Percentiles rank a stretch among this genome's conserved stretches.
These are phyloP conservation scores for Alternaria burnsii DNA, from an alignment of 2,329 filamentous ascomycete genomes.

Conservation along the genomic window DNA sequence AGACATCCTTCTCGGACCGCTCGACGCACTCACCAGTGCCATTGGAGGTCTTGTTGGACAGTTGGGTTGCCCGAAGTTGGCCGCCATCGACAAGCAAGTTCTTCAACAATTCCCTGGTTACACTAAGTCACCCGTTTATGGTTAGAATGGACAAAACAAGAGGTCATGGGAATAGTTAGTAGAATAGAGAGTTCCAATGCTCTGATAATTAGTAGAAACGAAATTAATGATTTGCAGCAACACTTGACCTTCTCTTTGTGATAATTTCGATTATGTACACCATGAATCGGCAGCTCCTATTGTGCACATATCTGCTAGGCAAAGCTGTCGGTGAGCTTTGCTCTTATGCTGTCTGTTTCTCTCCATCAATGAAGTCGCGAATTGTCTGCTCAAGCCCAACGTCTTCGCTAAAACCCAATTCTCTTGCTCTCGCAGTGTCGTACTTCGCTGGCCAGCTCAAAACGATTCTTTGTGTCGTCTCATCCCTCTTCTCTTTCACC, in stretches of 20 bases:
- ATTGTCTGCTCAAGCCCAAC: conserved; percentile 58
- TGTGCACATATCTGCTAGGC: neutral
- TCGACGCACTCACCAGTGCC: conserved; percentile 23
- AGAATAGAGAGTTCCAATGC: neutral
- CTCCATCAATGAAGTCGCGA: conserved; percentile 52
- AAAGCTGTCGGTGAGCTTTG: neutral
- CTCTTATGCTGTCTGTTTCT: conserved; percentile 27
- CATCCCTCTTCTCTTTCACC: conserved; percentile 62
- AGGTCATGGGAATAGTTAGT: neutral
- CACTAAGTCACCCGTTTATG: conserved; percentile 26
- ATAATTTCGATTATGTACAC: neutral
- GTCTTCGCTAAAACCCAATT: conserved; percentile 62
- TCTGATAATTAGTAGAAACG: neutral
- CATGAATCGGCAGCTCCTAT: neutral
- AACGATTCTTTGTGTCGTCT: conserved; percentile 61
- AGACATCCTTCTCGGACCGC: conserved; percentile 26
- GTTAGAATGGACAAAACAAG: conserved; percentile 4
- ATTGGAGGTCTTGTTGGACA: conserved; percentile 24
- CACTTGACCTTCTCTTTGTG: neutral
- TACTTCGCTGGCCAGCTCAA: conserved; percentile 66
- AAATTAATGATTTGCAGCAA: neutral
- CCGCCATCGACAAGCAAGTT: conserved; percentile 21
- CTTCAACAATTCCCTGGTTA: conserved; percentile 34
- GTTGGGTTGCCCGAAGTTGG: conserved; percentile 28
- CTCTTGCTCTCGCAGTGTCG: conserved; percentile 63